These are phyloP conservation scores for Colletotrichum horii DNA, from an alignment of 2,329 filamentous ascomycete species.

Conservation along the genomic window DNA sequence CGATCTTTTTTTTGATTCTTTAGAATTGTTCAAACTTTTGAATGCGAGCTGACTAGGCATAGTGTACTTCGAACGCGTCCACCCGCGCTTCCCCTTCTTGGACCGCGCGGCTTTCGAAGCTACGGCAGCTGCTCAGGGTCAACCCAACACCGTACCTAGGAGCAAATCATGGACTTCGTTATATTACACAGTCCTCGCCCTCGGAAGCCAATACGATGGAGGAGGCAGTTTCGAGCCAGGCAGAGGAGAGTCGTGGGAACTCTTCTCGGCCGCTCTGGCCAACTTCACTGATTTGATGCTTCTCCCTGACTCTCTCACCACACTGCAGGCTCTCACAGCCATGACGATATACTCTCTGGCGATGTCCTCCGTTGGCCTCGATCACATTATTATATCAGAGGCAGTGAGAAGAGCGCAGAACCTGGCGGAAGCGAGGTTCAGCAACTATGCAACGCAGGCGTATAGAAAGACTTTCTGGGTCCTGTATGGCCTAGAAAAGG, in stretches of 20 bases:
- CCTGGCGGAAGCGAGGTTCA: constrained; percentile 26
- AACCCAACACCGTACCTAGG: not conserved
- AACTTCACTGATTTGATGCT: constrained; percentile 37
- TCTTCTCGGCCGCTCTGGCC: constrained; percentile 25
- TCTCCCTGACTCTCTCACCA: constrained; percentile 32
- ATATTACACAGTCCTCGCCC: constrained; percentile 35
- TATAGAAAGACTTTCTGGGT: constrained; percentile 44
- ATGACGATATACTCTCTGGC: constrained; percentile 33
- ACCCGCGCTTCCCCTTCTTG: constrained; percentile 42
- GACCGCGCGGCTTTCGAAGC: constrained; percentile 23
- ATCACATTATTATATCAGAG: constrained; percentile 34
- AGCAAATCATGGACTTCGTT: constrained; percentile 34
- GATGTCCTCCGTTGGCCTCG: constrained; percentile 26
- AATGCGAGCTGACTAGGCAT: not conserved
- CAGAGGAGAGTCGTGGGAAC: constrained; percentile 22
- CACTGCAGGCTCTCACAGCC: constrained; percentile 34
- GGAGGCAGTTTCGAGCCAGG: constrained; percentile 23
- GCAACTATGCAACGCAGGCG: constrained; percentile 7
- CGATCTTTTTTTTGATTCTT: not conserved
- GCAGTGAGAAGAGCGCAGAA: constrained; percentile 34
- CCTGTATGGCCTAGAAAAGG: constrained; percentile 43
- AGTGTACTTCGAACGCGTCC: constrained; percentile 41
- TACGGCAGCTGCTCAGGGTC: not conserved
- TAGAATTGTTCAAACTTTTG: not conserved
- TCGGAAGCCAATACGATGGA: constrained; percentile 37